A percentile compares a stretch with the other conserved stretches of the same genome.
phyloP scores from a whole-genome alignment of 768 basidiomycete genomes.

The Dentipellis fragilis region DNA sequence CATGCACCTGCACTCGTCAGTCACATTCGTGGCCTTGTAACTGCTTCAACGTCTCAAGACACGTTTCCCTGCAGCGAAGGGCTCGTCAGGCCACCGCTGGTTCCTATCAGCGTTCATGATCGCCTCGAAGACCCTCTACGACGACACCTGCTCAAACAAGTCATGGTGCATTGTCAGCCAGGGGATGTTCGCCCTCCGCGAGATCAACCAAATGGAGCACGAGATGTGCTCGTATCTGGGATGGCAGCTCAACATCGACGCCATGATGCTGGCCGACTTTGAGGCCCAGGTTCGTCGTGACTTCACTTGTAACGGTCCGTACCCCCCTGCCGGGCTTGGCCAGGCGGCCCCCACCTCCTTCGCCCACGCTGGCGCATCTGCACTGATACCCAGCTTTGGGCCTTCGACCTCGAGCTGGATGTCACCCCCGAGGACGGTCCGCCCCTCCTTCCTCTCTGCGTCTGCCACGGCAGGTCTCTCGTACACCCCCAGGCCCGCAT shows the following conservation, averaged over 20 bases:
- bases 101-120: constrained; percentile 94
- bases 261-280: constrained; percentile 48
- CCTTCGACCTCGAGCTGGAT: constrained; percentile 6
- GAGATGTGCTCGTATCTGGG: constrained; percentile 92
- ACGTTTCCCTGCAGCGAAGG: constrained; percentile 85
- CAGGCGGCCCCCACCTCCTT: constrained; percentile 26
- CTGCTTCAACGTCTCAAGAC: constrained; percentile 81
- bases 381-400: constrained; percentile 16
- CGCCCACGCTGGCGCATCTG: constrained; percentile 10
- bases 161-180: constrained; percentile 56
- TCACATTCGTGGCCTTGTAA: constrained; percentile 54
- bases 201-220: constrained; percentile 95
- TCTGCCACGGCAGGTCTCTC: constrained; percentile 1
- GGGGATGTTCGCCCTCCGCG: constrained; percentile 58
- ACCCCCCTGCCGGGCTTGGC: constrained; percentile 52
- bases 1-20: constrained; percentile 48
- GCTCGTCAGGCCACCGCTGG: constrained; percentile 81
- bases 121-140: constrained; percentile 64
- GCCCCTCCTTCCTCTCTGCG: constrained; percentile 12
- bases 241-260: constrained; percentile 80
- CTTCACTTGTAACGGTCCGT: constrained; percentile 44
- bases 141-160: constrained; percentile 64
- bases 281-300: constrained; percentile 51
- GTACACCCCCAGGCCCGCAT: constrained; percentile 11
- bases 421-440: not conserved